Conservation (phyloP, 116 monocot species). For the Cymodocea nodosa region DNA sequence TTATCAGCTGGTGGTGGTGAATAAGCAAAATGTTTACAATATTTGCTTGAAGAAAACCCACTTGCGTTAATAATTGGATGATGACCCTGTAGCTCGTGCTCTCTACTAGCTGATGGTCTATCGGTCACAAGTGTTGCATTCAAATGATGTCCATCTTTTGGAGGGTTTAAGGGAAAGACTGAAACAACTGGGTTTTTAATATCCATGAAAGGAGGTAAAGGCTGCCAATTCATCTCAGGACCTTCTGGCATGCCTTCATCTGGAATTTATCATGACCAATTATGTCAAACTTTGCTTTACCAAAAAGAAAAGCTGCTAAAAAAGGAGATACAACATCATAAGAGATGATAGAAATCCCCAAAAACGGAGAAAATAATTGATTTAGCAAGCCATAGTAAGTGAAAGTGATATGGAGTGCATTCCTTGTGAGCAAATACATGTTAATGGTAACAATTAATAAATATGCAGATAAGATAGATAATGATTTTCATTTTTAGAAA, state of each 20-base stretch:
- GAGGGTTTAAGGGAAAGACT: neutral
- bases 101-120: neutral
- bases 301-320: neutral
- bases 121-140: neutral
- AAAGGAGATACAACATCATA: neutral
- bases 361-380: neutral
- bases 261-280: conserved; percentile 17
- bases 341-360: neutral
- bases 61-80: conserved; percentile 9
- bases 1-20: conserved; percentile 34
- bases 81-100: conserved; percentile 9
- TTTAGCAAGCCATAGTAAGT: too few relatives aligned
- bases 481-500: too few relatives aligned
- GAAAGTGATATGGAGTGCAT: too few relatives aligned
- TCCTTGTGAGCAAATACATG: too few relatives aligned
- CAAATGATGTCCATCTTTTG: neutral
- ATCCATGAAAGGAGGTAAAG: conserved; percentile 1
- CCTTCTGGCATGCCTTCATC: conserved; percentile 34
- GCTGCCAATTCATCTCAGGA: conserved; percentile 13
- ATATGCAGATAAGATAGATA: too few relatives aligned
- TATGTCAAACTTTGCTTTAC: neutral
- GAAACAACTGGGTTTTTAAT: conserved; percentile 2
- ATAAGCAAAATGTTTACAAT: conserved; percentile 55
- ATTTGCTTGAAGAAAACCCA: conserved; percentile 23
- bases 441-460: too few relatives aligned